phyloP scores from a whole-genome alignment of 305 asterid genomes.

The Rubia balearica region DNA sequence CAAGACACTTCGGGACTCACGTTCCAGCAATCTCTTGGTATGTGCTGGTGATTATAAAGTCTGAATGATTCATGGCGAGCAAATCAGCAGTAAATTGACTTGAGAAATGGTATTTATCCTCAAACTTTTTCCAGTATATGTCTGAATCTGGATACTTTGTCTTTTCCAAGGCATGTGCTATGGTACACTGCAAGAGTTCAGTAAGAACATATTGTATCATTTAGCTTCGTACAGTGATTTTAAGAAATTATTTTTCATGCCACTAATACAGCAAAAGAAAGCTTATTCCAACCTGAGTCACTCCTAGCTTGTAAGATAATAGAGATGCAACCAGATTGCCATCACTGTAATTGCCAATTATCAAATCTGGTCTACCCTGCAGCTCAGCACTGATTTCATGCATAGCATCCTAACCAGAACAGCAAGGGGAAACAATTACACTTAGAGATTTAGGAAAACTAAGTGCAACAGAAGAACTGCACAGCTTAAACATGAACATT shows the following conservation, averaged over 20 bases:
- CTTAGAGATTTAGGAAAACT: not conserved
- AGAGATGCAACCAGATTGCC: conserved; percentile 97
- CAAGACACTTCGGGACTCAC: conserved; percentile 35
- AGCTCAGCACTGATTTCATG: conserved; percentile 85
- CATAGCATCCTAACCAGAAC: conserved; percentile 58
- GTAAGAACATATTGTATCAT: not conserved
- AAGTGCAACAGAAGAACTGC: not conserved
- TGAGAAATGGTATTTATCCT: conserved; percentile 91
- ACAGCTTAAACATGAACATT: not conserved
- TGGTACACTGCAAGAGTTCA: conserved; percentile 60
- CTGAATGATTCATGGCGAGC: conserved; percentile 90
- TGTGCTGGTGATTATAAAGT: conserved; percentile 92
- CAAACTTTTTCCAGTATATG: conserved; percentile 77
- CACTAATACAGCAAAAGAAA: conserved; percentile 13
- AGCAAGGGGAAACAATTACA: not conserved
- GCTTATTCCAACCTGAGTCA: conserved; percentile 60
- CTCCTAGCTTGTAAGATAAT: conserved; percentile 76
- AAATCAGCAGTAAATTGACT: conserved; percentile 95
- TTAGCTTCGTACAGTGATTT: not conserved
- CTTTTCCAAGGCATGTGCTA: conserved; percentile 97
- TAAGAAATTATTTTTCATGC: not conserved
- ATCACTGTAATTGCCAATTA: conserved; percentile 95
- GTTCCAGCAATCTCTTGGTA: conserved; percentile 99
- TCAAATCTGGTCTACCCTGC: conserved; percentile 76
- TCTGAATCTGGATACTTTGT: conserved; percentile 98